phyloP scores from a whole-genome alignment of 305 asterid genomes.

The Solanum chacoense region DNA sequence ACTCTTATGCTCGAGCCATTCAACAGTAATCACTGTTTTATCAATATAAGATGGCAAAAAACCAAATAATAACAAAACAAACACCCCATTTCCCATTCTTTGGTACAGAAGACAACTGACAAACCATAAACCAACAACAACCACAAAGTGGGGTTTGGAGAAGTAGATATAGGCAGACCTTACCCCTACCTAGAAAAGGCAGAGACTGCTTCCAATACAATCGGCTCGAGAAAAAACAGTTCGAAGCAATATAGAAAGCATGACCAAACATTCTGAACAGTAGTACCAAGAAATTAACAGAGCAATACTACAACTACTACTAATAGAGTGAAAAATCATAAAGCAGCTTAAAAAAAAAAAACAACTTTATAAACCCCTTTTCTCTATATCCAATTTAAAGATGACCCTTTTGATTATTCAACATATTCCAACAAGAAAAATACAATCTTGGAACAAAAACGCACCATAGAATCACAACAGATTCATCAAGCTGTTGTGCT shows the following conservation, averaged over 20 bases:
- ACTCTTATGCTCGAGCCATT: neutral
- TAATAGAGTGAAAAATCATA: neutral
- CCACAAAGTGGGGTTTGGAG: neutral
- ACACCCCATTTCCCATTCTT: neutral
- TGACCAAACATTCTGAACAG: neutral
- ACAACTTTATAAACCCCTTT: neutral
- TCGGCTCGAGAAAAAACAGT: neutral
- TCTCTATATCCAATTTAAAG: neutral
- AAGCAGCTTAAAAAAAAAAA: neutral
- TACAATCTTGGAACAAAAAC: neutral
- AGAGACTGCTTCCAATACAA: neutral
- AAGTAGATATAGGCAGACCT: neutral
- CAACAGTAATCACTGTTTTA: neutral
- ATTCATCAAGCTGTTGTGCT: conserved; percentile 55
- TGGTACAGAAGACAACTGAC: neutral
- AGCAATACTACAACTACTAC: neutral
- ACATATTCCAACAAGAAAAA: neutral
- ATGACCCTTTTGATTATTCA: neutral
- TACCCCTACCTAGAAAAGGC: neutral
- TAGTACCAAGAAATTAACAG: neutral
- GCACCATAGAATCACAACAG: conserved; percentile 61
- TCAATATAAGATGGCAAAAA: neutral
- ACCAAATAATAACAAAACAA: neutral
- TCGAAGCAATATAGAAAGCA: neutral
- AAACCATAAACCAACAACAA: neutral